Conservation (phyloP, 2,329 filamentous ascomycete species). For the Pseudocercospora eumusae region DNA sequence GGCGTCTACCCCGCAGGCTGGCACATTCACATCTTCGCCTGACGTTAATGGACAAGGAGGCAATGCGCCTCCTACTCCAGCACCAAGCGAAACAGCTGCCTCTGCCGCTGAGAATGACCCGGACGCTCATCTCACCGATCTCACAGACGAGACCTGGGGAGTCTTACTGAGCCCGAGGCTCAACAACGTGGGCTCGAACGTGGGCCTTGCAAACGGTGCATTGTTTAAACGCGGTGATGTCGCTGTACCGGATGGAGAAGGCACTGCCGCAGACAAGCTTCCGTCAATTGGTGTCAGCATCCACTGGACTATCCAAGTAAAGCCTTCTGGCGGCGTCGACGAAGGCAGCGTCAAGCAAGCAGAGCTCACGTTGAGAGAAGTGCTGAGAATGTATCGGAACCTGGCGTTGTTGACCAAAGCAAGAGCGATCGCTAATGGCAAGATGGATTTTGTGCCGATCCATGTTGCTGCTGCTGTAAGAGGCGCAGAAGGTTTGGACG, state of each 20-base stretch:
- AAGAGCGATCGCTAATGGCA: slow-evolving; percentile 60
- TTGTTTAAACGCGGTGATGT: slow-evolving; percentile 45
- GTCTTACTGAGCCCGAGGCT: slow-evolving; percentile 58
- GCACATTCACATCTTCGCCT: slow-evolving; percentile 35
- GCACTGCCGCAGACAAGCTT: slow-evolving; percentile 17
- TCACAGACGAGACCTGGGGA: slow-evolving; percentile 75
- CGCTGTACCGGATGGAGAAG: slow-evolving; percentile 6
- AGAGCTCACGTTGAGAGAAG: slow-evolving; percentile 69
- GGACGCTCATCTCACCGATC: slow-evolving; percentile 70
- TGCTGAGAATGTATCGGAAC: slow-evolving; percentile 67
- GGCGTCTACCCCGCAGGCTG: slow-evolving; percentile 61
- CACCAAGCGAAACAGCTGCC: slow-evolving; percentile 49
- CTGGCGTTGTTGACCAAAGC: slow-evolving; percentile 69
- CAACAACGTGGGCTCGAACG: slow-evolving; percentile 41
- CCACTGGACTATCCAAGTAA: slow-evolving; percentile 49
- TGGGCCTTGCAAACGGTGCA: slow-evolving; percentile 46
- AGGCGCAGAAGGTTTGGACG: slow-evolving; percentile 62
- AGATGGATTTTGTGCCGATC: slow-evolving; percentile 68
- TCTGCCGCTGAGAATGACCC: slow-evolving; percentile 54
- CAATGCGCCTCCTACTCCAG: slow-evolving; percentile 45
- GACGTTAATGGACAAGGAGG: slow-evolving; percentile 32
- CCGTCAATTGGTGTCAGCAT: slow-evolving; percentile 46
- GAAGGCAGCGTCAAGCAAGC: slow-evolving; percentile 41
- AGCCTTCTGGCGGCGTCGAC: slow-evolving; percentile 42
- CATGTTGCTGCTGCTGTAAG: slow-evolving; percentile 73